Conservation (phyloP, 441 rosid genomes). For the Eutrema salsugineum region DNA sequence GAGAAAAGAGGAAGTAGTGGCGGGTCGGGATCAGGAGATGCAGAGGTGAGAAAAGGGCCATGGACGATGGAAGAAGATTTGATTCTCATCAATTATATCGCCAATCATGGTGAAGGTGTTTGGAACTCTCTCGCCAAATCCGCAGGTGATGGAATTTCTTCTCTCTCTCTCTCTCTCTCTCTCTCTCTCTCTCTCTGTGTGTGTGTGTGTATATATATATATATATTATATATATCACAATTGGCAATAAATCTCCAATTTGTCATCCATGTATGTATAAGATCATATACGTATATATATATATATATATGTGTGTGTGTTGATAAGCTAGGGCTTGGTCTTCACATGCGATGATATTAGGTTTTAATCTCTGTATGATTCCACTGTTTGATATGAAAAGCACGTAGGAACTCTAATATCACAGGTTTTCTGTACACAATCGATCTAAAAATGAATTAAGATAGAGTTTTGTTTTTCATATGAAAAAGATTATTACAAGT, state of each 20-base stretch:
- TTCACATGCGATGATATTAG: background rate
- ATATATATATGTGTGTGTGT: background rate
- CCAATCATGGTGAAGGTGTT: constrained; percentile 93
- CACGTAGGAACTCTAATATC: background rate
- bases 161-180: too few species aligned
- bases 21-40: constrained; percentile 52
- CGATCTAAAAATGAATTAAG: background rate
- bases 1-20: constrained; percentile 40
- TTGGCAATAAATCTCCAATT: background rate
- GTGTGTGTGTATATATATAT: too few species aligned
- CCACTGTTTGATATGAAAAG: background rate
- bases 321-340: constrained; percentile 9
- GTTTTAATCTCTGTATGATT: background rate
- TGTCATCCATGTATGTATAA: background rate
- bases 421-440: background rate
- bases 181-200: too few species aligned
- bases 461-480: background rate
- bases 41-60: constrained; percentile 94
- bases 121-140: constrained; percentile 97
- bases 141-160: constrained; percentile 47
- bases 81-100: constrained; percentile 87
- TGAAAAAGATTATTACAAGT: background rate
- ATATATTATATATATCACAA: too few species aligned
- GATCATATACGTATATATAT: background rate
- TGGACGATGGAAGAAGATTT: constrained; percentile 99